Percentiles rank a stretch among this genome's conserved stretches.
Evolutionary conservation across 257 asterid genomes (phyloP).

Genomic region (Nicotiana paniculata): DNA sequence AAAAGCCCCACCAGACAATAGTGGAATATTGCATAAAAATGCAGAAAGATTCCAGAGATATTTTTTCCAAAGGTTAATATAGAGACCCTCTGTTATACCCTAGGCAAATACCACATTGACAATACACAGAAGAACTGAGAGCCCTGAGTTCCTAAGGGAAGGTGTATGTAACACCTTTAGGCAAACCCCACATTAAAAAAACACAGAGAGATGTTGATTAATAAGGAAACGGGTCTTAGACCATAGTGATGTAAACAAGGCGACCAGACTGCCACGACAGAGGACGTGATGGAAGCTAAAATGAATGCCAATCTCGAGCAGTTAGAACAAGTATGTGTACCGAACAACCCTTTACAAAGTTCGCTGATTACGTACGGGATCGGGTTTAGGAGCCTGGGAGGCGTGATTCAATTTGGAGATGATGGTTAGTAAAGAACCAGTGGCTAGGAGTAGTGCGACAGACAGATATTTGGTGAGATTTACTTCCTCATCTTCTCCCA

Average conservation of each 20-base stretch:
- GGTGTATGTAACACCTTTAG: neutral
- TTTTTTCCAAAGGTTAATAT: neutral
- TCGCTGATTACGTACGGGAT: neutral
- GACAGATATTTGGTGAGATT: no score
- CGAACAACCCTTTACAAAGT: neutral
- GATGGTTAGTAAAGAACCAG: neutral
- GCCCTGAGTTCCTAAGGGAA: no score
- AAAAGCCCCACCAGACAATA: neutral
- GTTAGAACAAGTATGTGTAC: neutral
- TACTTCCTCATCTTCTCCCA: neutral
- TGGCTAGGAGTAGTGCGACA: neutral
- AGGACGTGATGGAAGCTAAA: neutral
- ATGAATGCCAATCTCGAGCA: neutral
- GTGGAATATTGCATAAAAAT: neutral
- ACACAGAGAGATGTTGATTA: neutral
- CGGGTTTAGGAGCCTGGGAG: neutral
- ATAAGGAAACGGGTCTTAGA: neutral
- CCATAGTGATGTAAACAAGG: neutral
- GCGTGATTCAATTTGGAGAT: neutral
- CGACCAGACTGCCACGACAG: neutral
- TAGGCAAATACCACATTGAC: neutral
- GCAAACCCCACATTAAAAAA: neutral
- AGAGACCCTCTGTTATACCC: neutral
- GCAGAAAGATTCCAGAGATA: neutral
- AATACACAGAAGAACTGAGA: no score